Percentiles rank a stretch among this genome's conserved stretches.
Evolutionary conservation across 2,329 filamentous ascomycete genomes (phyloP).

Genomic region (Pseudogymnoascus sp.): DNA sequence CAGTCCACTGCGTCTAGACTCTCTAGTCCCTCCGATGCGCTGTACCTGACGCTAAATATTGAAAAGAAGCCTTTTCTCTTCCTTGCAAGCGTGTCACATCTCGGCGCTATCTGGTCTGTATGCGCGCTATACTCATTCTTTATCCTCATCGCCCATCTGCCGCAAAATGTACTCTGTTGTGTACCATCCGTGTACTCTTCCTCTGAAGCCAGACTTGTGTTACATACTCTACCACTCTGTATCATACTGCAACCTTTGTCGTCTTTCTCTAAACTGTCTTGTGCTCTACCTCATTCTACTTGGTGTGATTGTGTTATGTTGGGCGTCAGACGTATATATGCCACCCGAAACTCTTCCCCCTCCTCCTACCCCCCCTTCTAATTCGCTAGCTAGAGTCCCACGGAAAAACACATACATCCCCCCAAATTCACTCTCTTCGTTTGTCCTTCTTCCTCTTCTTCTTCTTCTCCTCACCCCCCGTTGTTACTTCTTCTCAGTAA

Average conservation of each 20-base stretch:
- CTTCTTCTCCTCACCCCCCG: neutral
- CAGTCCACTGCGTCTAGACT: neutral
- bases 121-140: neutral
- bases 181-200: neutral
- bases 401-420: neutral
- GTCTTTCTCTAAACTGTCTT: neutral
- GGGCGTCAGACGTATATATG: neutral
- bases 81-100: neutral
- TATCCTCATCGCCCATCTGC: neutral
- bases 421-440: neutral
- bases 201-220: neutral
- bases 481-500: constrained; percentile 4
- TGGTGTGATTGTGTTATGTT: neutral
- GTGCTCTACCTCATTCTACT: neutral
- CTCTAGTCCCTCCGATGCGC: neutral
- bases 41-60: neutral
- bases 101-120: neutral
- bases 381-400: neutral
- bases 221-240: neutral
- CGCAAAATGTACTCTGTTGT: neutral
- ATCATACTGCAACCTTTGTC: neutral
- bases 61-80: neutral
- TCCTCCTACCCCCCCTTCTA: neutral
- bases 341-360: neutral
- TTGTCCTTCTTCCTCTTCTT: constrained; percentile 1